phyloP scores from a whole-genome alignment of 208 protist genomes.

The Trypanosoma congolense region DNA sequence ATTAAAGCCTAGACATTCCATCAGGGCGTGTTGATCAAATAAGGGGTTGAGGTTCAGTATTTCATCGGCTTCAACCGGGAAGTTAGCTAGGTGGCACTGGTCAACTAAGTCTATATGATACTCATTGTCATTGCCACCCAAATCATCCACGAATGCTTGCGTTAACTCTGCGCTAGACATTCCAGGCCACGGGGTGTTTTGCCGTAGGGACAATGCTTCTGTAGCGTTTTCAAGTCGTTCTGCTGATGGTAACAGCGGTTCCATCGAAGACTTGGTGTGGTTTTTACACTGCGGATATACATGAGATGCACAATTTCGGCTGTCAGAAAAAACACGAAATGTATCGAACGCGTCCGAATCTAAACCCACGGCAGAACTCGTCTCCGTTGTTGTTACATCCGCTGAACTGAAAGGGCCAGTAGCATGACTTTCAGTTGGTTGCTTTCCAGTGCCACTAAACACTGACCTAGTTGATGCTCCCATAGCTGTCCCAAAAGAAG shows the following conservation, averaged over 20 bases:
- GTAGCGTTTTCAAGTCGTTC: no score
- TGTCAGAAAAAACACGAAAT: background rate
- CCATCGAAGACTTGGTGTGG: background rate
- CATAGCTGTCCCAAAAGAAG: background rate
- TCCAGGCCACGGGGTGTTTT: no score
- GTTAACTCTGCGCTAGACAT: no score
- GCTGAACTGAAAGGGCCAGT: background rate
- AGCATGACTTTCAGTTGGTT: background rate
- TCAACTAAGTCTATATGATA: no score
- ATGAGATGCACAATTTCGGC: background rate
- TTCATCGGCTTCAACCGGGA: background rate
- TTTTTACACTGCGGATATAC: background rate
- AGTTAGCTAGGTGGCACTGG: no score
- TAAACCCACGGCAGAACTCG: background rate
- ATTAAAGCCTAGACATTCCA: background rate
- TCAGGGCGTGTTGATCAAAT: background rate
- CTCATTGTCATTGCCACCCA: no score
- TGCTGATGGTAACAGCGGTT: no score
- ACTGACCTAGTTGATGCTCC: background rate
- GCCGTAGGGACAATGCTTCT: no score
- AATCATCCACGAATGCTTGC: no score
- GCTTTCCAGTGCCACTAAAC: background rate
- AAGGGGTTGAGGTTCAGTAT: background rate
- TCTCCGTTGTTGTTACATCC: background rate
- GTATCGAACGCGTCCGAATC: background rate